phyloP scores from a whole-genome alignment of 2,329 filamentous ascomycete species.

The Microascus cirrosus region DNA sequence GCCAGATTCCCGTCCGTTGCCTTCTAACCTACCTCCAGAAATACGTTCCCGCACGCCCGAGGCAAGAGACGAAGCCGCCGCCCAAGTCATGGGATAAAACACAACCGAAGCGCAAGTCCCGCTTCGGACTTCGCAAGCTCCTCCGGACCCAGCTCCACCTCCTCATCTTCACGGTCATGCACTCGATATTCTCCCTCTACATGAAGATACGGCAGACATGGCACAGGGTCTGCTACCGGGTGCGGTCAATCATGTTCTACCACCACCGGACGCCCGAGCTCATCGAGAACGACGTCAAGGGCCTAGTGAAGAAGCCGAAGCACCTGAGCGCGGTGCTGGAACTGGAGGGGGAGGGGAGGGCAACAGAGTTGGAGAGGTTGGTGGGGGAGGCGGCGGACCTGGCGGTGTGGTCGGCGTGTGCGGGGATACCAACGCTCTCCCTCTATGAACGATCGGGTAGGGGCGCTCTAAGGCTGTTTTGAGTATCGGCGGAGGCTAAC shows the following conservation, averaged over 20 bases:
- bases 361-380: constrained; percentile 66
- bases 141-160: constrained; percentile 52
- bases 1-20: background rate
- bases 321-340: constrained; percentile 83
- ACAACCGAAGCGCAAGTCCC: constrained; percentile 18
- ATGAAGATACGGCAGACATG: constrained; percentile 72
- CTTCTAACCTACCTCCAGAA: background rate
- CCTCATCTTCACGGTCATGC: constrained; percentile 57
- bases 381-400: constrained; percentile 89
- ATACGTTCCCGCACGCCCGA: background rate
- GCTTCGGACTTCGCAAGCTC: constrained; percentile 49
- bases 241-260: constrained; percentile 78
- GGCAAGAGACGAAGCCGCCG: background rate
- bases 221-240: constrained; percentile 64
- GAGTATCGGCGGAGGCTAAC: background rate
- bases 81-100: constrained; percentile 10
- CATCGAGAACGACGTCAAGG: constrained; percentile 76
- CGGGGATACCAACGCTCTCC: constrained; percentile 77
- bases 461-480: constrained; percentile 10
- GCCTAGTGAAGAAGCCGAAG: constrained; percentile 62
- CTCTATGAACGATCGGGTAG: constrained; percentile 86
- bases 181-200: constrained; percentile 79
- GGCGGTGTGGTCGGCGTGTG: constrained; percentile 83
- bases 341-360: constrained; percentile 56
- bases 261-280: constrained; percentile 92